A percentile compares a stretch with the other conserved stretches of the same genome.
phyloP scores from a whole-genome alignment of 169 alveolate species.

The Cryptosporidium felis region DNA sequence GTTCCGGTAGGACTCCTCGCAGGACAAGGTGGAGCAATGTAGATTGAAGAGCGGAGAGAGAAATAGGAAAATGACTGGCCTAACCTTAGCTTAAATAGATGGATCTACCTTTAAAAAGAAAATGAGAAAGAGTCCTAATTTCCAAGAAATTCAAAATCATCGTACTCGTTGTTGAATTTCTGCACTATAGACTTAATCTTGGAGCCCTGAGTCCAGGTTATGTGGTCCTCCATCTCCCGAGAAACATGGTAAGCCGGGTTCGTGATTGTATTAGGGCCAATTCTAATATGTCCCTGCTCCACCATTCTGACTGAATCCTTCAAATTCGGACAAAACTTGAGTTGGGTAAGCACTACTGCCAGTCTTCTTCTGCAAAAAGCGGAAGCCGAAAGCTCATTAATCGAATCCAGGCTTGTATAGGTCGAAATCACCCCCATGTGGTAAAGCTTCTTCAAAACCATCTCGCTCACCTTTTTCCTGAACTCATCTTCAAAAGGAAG shows the following conservation, averaged over 20 bases:
- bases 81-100: not conserved
- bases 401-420: conserved; percentile 86
- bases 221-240: conserved; percentile 95
- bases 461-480: conserved; percentile 92
- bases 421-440: conserved; percentile 93
- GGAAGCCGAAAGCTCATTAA: conserved; percentile 93
- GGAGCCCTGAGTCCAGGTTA: conserved; percentile 96
- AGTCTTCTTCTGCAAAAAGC: conserved; percentile 97
- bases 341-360: conserved; percentile 92
- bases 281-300: conserved; percentile 96
- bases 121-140: conserved; percentile 7
- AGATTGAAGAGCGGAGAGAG: too few relatives aligned
- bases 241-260: conserved; percentile 96
- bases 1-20: too few relatives aligned
- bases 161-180: conserved; percentile 86
- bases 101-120: not conserved
- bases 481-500: conserved; percentile 91
- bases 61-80: too few relatives aligned
- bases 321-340: conserved; percentile 91
- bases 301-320: conserved; percentile 93
- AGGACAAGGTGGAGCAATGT: too few relatives aligned
- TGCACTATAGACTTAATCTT: conserved; percentile 87
- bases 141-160: conserved; percentile 87
- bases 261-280: conserved; percentile 94
- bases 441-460: conserved; percentile 90